phyloP scores from a whole-genome alignment of 139 green algal species.

The Limnomonas spitsbergensis region DNA sequence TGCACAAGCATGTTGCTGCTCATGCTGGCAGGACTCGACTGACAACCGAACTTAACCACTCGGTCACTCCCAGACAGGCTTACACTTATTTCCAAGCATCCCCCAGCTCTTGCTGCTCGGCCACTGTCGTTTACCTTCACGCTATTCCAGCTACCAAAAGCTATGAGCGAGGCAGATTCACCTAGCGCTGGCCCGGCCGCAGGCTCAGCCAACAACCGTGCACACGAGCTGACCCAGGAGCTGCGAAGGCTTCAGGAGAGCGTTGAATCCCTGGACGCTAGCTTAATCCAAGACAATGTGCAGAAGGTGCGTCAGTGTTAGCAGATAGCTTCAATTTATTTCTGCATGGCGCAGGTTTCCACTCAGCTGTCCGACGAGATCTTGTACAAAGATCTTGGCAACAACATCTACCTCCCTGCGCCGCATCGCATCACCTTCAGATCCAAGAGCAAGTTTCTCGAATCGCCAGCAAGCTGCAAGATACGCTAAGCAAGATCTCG shows the following conservation, averaged over 20 bases:
- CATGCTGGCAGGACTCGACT: too few species aligned
- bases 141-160: too few species aligned
- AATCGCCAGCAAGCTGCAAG: conserved; percentile 41
- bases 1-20: too few species aligned
- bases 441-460: conserved; percentile 35
- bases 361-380: too few species aligned
- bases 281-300: conserved; percentile 35
- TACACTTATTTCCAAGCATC: too few species aligned
- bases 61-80: too few species aligned
- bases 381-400: too few species aligned
- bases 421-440: conserved; percentile 17
- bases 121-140: too few species aligned
- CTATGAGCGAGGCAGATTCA: not conserved
- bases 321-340: not conserved
- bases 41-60: too few species aligned
- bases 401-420: too few species aligned
- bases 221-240: conserved; percentile 26
- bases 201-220: too few species aligned
- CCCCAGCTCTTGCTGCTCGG: too few species aligned
- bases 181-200: not conserved
- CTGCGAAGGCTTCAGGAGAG: conserved; percentile 32
- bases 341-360: not conserved
- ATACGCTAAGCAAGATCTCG: conserved; percentile 16
- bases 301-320: conserved; percentile 26
- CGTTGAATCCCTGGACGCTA: conserved; percentile 37